Percentiles rank a stretch among this genome's conserved stretches.
phyloP scores from a whole-genome alignment of 768 basidiomycete genomes.

The Lentinula guzmanii region DNA sequence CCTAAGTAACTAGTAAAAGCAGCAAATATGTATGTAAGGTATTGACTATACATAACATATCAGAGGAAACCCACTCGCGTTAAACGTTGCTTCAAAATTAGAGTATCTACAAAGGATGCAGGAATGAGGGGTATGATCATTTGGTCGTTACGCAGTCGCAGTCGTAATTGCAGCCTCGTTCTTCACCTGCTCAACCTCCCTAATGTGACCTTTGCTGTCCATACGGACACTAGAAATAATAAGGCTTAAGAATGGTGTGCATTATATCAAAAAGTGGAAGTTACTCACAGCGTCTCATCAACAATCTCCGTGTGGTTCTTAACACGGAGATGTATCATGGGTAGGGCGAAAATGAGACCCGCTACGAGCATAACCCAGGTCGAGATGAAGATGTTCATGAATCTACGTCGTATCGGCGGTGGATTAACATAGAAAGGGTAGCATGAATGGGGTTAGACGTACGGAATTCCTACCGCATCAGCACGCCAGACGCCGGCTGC shows the following conservation, averaged over 20 bases:
- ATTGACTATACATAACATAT: not conserved
- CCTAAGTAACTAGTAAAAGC: not conserved
- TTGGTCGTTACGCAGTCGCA: not conserved
- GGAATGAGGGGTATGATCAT: not conserved
- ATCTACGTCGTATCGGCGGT: slow-evolving; percentile 11
- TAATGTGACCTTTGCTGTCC: slow-evolving; percentile 2
- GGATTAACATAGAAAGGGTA: slow-evolving; percentile 5
- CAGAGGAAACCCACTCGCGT: not conserved
- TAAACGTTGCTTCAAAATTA: too few relatives aligned
- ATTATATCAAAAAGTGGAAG: not conserved
- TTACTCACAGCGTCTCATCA: slow-evolving; percentile 46
- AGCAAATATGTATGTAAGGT: not conserved
- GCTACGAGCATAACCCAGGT: slow-evolving; percentile 68
- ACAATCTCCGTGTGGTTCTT: slow-evolving; percentile 49
- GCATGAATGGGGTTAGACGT: slow-evolving; percentile 23
- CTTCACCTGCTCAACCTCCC: not conserved
- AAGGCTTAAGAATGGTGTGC: not conserved
- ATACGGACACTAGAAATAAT: slow-evolving; percentile 4
- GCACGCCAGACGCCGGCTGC: slow-evolving; percentile 69
- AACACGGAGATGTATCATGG: slow-evolving; percentile 70
- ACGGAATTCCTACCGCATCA: slow-evolving; percentile 60
- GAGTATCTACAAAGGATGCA: not conserved
- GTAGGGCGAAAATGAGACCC: slow-evolving; percentile 61
- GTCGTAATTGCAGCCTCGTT: not conserved
- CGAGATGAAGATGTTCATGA: slow-evolving; percentile 62